phyloP scores from a whole-genome alignment of 1,139 yeast species.

The Trichomonascaceae sp. region DNA sequence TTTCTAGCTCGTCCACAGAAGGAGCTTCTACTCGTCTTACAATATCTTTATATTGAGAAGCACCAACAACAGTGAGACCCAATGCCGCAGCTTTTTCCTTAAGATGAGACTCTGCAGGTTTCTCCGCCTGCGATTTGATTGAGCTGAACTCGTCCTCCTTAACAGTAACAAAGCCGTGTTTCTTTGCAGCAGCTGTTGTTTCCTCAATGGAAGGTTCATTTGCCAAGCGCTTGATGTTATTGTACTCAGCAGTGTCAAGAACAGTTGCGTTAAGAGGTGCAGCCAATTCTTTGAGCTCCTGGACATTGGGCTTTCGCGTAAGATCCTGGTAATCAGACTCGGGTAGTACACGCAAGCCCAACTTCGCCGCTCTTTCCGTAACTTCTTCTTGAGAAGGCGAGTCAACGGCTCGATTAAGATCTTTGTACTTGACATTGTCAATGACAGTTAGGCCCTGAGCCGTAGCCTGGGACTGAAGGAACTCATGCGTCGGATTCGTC shows the following conservation, averaged over 20 bases:
- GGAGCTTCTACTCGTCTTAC: constrained; percentile 17
- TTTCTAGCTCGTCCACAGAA: constrained; percentile 23
- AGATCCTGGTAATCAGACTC: constrained; percentile 23
- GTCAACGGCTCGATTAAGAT: constrained; percentile 23
- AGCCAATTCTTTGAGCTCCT: constrained; percentile 16
- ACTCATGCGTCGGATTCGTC: constrained; percentile 16
- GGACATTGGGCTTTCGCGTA: constrained; percentile 17
- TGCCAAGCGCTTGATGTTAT: constrained; percentile 18
- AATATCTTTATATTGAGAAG: constrained; percentile 24
- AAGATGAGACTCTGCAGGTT: constrained; percentile 26
- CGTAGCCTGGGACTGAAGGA: constrained; percentile 17
- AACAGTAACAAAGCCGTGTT: constrained; percentile 40
- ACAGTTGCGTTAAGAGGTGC: constrained; percentile 34
- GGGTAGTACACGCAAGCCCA: constrained; percentile 31
- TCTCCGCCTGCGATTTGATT: constrained; percentile 19
- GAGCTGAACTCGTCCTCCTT: constrained; percentile 32
- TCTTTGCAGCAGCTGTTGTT: constrained; percentile 18
- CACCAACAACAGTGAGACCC: constrained; percentile 25
- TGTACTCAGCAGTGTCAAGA: constrained; percentile 23
- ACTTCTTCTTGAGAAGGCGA: constrained; percentile 26
- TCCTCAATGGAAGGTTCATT: constrained; percentile 18
- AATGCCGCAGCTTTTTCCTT: constrained; percentile 31
- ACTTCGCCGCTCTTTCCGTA: constrained; percentile 19
- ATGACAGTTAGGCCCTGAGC: constrained; percentile 19
- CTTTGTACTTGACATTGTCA: constrained; percentile 18